Conservation (phyloP, 192 early-diverging fungal genomes). For the Rhizophagus prolifer region DNA sequence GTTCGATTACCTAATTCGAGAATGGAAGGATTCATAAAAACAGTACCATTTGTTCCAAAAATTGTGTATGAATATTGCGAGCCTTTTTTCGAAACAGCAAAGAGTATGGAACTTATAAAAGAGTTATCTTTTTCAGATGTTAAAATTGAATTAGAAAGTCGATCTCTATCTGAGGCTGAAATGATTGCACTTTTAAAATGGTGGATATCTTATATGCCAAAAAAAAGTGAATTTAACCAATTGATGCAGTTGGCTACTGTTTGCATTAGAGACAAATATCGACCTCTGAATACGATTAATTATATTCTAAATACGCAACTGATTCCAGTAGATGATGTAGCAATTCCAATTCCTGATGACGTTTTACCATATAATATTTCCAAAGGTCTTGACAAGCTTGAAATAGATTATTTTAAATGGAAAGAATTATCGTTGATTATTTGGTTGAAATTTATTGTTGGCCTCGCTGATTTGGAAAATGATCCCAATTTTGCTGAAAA, state of each 20-base stretch:
- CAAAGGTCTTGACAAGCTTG: not conserved
- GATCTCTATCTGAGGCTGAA: slow-evolving; percentile 56
- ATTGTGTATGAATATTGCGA: slow-evolving; percentile 50
- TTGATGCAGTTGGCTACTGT: not conserved
- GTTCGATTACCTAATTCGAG: slow-evolving; percentile 62
- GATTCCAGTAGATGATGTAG: slow-evolving; percentile 12
- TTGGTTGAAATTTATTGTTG: slow-evolving; percentile 29
- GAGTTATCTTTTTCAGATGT: slow-evolving; percentile 63
- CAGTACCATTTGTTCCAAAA: slow-evolving; percentile 58
- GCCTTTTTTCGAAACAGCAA: slow-evolving; percentile 55
- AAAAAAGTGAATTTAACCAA: not conserved
- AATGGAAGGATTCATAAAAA: slow-evolving; percentile 62
- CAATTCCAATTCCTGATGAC: slow-evolving; percentile 68
- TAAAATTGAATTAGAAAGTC: slow-evolving; percentile 56
- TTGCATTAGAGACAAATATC: not conserved
- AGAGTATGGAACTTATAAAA: slow-evolving; percentile 36
- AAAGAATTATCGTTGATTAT: slow-evolving; percentile 40
- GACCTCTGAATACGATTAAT: slow-evolving; percentile 40
- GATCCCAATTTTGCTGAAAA: too few species aligned
- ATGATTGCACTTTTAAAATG: slow-evolving; percentile 71
- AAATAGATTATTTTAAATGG: not conserved
- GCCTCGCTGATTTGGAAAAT: too few species aligned
- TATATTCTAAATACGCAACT: slow-evolving; percentile 51
- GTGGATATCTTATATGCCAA: slow-evolving; percentile 62
- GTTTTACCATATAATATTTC: slow-evolving; percentile 42